These are phyloP conservation scores for Myriosclerotinia curreyana DNA, from an alignment of 2,329 filamentous ascomycete genomes.

Conservation along the genomic window DNA sequence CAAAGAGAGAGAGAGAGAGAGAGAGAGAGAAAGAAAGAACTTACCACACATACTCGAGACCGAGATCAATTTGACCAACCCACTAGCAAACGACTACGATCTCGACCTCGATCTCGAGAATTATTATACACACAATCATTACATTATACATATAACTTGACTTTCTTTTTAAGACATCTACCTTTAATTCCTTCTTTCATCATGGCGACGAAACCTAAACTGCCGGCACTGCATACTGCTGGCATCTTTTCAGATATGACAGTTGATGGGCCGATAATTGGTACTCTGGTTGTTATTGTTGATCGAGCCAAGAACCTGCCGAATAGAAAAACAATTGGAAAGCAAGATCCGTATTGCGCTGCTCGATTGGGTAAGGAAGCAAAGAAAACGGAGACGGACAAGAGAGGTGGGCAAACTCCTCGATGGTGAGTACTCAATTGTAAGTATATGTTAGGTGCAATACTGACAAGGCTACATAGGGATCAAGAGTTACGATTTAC, in stretches of 20 bases:
- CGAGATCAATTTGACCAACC: conserved; percentile 1
- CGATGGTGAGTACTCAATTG: conserved; percentile 65
- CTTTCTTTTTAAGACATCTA: conserved; percentile 10
- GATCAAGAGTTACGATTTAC: conserved; percentile 95
- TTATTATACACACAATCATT: conserved; percentile 1
- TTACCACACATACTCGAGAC: conserved; percentile 9
- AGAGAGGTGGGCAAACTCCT: conserved; percentile 91
- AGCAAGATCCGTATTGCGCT: conserved; percentile 97
- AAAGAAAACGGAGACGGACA: conserved; percentile 93
- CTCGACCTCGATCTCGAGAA: conserved; percentile 8
- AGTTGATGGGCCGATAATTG: conserved; percentile 88
- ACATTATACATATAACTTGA: background rate
- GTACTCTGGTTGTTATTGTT: conserved; percentile 86
- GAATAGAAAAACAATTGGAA: conserved; percentile 95
- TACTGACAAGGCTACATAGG: conserved; percentile 53
- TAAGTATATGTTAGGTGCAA: background rate
- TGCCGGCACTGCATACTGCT: conserved; percentile 72
- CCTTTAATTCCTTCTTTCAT: conserved; percentile 14
- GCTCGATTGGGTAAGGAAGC: conserved; percentile 92
- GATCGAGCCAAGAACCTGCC: conserved; percentile 96
- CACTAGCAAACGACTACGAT: background rate
- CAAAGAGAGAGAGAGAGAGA: conserved; percentile 27
- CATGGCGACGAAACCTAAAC: conserved; percentile 55
- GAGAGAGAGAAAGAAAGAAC: conserved; percentile 14
- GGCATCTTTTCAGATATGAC: conserved; percentile 95